Evolutionary conservation across 108 stramenopile species (phyloP).

Genomic region (Pseudonitzschia pungens): DNA sequence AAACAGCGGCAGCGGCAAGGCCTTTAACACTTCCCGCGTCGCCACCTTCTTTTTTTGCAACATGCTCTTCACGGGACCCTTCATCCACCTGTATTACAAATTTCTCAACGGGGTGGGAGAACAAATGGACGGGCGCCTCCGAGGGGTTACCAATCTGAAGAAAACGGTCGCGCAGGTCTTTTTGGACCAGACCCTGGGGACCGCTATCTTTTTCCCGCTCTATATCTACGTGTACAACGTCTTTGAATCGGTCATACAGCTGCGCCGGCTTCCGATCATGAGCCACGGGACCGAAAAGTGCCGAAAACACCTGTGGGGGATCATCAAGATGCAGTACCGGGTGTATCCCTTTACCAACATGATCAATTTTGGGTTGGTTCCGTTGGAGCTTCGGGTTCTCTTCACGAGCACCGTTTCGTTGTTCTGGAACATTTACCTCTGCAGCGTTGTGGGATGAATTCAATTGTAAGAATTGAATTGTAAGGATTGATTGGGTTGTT

Average conservation of each 20-base stretch:
- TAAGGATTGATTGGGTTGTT: too few relatives aligned
- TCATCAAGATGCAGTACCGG: conserved; percentile 26
- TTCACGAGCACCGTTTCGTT: conserved; percentile 25
- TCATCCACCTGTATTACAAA: conserved; percentile 35
- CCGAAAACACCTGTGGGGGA: conserved; percentile 5
- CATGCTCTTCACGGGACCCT: conserved; percentile 34
- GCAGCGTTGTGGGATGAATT: conserved; percentile 17
- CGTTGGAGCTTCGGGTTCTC: conserved; percentile 28
- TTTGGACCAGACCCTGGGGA: conserved; percentile 39
- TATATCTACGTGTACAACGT: conserved; percentile 37
- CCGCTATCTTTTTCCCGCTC: conserved; percentile 29
- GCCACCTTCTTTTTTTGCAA: conserved; percentile 25
- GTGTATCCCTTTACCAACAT: conserved; percentile 29
- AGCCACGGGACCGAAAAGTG: conserved; percentile 13
- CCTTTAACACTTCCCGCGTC: conserved; percentile 8
- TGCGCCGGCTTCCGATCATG: conserved; percentile 7
- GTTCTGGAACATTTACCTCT: conserved; percentile 42
- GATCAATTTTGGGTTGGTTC: conserved; percentile 32
- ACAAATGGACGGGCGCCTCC: conserved; percentile 12
- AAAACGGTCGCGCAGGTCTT: conserved; percentile 25
- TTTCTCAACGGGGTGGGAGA: conserved; percentile 19
- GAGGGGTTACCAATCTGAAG: conserved; percentile 7
- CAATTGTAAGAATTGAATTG: too few relatives aligned
- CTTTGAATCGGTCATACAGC: conserved; percentile 18
- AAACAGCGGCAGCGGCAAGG: not conserved